These are phyloP conservation scores for Plasmodium yoelii DNA, from an alignment of 169 alveolate genomes.

Conservation along the genomic window DNA sequence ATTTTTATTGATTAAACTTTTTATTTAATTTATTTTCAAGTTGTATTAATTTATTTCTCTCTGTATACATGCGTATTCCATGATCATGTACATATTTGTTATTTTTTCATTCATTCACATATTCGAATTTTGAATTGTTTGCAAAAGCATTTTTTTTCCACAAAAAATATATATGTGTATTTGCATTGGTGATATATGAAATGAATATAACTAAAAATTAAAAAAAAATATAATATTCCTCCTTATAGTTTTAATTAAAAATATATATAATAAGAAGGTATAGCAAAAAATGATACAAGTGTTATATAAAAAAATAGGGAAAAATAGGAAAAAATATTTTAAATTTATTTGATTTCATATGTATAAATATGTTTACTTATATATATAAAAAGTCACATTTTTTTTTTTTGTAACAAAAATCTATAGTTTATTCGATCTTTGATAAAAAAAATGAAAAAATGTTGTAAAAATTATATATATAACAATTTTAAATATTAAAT, in stretches of 20 bases:
- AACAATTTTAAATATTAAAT: not conserved
- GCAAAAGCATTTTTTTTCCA: not conserved
- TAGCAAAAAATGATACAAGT: too few species aligned
- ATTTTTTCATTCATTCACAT: not conserved
- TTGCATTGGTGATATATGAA: not conserved
- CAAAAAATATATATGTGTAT: not conserved
- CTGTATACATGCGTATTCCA: not conserved
- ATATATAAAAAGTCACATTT: too few species aligned
- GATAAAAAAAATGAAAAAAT: conserved; percentile 3
- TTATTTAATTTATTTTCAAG: conserved; percentile 18
- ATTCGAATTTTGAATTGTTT: not conserved
- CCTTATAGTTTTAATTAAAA: too few species aligned
- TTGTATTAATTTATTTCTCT: not conserved
- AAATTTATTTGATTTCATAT: too few species aligned
- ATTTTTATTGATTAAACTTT: conserved; percentile 7
- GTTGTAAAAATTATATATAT: not conserved
- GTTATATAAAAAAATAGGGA: too few species aligned
- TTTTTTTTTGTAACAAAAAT: too few species aligned
- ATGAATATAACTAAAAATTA: not conserved
- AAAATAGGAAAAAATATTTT: too few species aligned
- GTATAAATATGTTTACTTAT: too few species aligned
- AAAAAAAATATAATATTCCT: not conserved
- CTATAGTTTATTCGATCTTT: not conserved
- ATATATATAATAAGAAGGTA: too few species aligned
- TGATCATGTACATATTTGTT: not conserved